Evolutionary conservation across 2,329 filamentous ascomycete species (phyloP).

Genomic region (Colletotrichum sp.): DNA sequence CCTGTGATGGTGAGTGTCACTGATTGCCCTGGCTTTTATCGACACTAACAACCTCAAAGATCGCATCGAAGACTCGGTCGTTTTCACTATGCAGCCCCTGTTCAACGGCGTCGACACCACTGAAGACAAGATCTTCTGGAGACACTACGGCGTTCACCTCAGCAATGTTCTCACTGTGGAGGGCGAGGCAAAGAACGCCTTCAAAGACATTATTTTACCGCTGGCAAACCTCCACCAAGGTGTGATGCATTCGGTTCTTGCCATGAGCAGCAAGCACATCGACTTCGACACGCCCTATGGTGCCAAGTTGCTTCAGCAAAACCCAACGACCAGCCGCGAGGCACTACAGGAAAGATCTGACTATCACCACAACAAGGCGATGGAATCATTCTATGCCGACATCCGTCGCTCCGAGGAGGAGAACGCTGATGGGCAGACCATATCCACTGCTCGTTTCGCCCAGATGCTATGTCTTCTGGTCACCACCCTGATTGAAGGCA

Average conservation of each 20-base stretch:
- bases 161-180: conserved; percentile 84
- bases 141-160: conserved; percentile 81
- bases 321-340: conserved; percentile 50
- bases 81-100: conserved; percentile 66
- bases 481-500: conserved; percentile 62
- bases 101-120: conserved; percentile 83
- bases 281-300: conserved; percentile 65
- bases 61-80: conserved; percentile 20
- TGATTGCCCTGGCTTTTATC: background rate
- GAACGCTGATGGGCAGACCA: conserved; percentile 48
- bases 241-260: conserved; percentile 89
- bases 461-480: conserved; percentile 69
- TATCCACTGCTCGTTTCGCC: conserved; percentile 61
- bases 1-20: conserved; percentile 64
- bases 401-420: conserved; percentile 47
- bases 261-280: conserved; percentile 80
- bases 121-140: conserved; percentile 80
- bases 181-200: conserved; percentile 81
- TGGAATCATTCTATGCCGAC: conserved; percentile 55
- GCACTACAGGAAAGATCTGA: conserved; percentile 56
- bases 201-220: conserved; percentile 82
- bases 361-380: conserved; percentile 60
- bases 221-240: conserved; percentile 81
- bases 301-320: conserved; percentile 53
- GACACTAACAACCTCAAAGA: conserved; percentile 1